phyloP scores from a whole-genome alignment of 345 rosid species.

The Salix exigua region DNA sequence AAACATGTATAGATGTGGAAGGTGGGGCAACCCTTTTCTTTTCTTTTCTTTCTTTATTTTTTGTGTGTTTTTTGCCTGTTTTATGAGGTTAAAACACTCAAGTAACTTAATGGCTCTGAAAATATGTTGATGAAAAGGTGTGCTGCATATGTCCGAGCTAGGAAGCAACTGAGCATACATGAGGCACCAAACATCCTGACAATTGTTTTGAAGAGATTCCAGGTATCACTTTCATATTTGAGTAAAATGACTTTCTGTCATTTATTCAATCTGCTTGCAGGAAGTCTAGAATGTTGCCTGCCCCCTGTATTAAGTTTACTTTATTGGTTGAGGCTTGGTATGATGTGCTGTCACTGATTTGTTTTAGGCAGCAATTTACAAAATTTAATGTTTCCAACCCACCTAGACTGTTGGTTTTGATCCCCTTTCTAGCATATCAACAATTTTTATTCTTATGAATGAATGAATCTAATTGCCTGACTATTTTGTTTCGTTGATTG shows the following conservation, averaged over 20 bases:
- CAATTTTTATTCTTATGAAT: neutral
- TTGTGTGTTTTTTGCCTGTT: neutral
- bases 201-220: slow-evolving; percentile 91
- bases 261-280: neutral
- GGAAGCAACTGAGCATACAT: slow-evolving; percentile 70
- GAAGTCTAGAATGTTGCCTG: neutral
- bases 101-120: neutral
- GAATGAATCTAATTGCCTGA: neutral
- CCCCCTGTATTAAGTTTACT: neutral
- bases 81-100: neutral
- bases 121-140: slow-evolving; percentile 49
- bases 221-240: slow-evolving; percentile 42
- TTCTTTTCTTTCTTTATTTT: neutral
- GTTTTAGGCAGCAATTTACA: neutral
- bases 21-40: slow-evolving; percentile 13
- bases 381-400: neutral
- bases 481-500: neutral
- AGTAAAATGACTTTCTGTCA: neutral
- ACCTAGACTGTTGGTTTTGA: neutral
- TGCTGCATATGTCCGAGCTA: slow-evolving; percentile 80
- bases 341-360: neutral
- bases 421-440: neutral
- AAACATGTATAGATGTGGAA: slow-evolving; percentile 21
- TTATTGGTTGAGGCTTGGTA: neutral
- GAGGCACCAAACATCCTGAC: slow-evolving; percentile 98